These are phyloP conservation scores for Comarum palustre DNA, from an alignment of 306 rosid genomes.

Conservation along the genomic window DNA sequence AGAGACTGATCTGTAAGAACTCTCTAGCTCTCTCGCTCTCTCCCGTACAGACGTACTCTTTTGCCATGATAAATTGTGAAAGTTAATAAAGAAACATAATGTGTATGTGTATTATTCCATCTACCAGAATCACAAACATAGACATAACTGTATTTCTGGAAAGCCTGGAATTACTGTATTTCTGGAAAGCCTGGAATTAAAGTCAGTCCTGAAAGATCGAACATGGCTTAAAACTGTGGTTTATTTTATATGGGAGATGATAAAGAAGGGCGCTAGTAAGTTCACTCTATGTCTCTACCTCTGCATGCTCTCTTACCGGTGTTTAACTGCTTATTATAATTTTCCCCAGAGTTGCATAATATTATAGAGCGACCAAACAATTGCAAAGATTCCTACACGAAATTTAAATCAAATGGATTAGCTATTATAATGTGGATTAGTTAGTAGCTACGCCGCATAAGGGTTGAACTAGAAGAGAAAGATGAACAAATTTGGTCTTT, in stretches of 20 bases:
- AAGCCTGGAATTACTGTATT: neutral
- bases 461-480: neutral
- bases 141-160: neutral
- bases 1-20: neutral
- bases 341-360: neutral
- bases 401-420: neutral
- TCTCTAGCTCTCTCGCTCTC: too few relatives aligned
- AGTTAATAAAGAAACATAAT: neutral
- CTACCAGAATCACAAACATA: neutral
- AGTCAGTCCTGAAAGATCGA: neutral
- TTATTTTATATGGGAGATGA: too few relatives aligned
- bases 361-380: neutral
- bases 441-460: neutral
- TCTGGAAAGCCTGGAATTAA: neutral
- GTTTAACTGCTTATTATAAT: neutral
- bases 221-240: neutral
- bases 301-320: neutral
- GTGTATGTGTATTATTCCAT: too few relatives aligned
- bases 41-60: neutral
- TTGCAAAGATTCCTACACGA: conserved; percentile 19
- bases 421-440: neutral
- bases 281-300: neutral
- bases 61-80: neutral
- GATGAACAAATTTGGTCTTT: neutral
- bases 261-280: neutral